phyloP scores from a whole-genome alignment of 1,139 yeast genomes.

The Scheffersomyces segobiensis region DNA sequence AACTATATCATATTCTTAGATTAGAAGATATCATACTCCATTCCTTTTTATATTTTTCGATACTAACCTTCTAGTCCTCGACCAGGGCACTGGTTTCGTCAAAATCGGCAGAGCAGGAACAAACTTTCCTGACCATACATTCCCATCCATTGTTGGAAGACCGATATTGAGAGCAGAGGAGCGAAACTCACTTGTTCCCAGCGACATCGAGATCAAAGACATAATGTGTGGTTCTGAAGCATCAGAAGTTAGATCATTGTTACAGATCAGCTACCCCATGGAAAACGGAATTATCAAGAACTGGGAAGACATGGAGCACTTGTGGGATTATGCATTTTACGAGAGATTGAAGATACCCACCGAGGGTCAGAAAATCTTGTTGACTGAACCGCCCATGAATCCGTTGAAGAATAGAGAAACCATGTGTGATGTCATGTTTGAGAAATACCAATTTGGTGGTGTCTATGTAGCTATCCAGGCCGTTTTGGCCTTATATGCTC shows the following conservation, averaged over 20 bases:
- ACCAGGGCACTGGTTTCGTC: slow-evolving; percentile 98
- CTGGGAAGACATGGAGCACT: slow-evolving; percentile 98
- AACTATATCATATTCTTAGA: too few relatives aligned
- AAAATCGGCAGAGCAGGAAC: slow-evolving; percentile 96
- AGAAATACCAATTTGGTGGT: slow-evolving; percentile 91
- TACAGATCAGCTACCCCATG: slow-evolving; percentile 96
- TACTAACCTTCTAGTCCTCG: slow-evolving; percentile 60
- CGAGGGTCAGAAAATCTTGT: slow-evolving; percentile 73
- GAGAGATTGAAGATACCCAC: slow-evolving; percentile 83
- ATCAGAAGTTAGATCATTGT: slow-evolving; percentile 80
- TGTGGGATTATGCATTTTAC: slow-evolving; percentile 97
- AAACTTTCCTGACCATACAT: slow-evolving; percentile 97
- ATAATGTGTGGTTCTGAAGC: slow-evolving; percentile 99
- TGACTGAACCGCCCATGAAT: slow-evolving; percentile 98
- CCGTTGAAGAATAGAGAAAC: slow-evolving; percentile 90
- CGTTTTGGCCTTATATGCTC: slow-evolving; percentile 94
- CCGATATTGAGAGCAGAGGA: slow-evolving; percentile 98
- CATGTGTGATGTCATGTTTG: slow-evolving; percentile 98
- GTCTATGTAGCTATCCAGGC: slow-evolving; percentile 99
- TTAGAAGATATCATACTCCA: not conserved
- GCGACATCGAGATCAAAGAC: slow-evolving; percentile 75
- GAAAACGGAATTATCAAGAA: slow-evolving; percentile 96
- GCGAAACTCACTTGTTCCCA: slow-evolving; percentile 55
- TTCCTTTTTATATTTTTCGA: not conserved
- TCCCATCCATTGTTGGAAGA: slow-evolving; percentile 97